Conservation (phyloP, 164 flowering plant genomes). For the Umbellularia californica region DNA sequence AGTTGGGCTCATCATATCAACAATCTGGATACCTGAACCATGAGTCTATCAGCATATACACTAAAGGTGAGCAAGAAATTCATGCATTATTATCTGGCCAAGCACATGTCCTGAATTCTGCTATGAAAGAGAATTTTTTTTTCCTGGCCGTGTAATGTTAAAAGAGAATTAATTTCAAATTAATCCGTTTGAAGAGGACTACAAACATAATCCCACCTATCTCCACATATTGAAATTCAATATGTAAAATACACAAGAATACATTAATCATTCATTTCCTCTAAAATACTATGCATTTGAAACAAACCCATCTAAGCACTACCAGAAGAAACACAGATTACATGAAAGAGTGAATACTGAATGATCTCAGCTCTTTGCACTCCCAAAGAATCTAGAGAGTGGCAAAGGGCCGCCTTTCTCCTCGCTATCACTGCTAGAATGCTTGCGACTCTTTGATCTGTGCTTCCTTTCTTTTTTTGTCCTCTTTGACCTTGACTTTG, state of each 20-base stretch:
- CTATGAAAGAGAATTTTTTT: no score
- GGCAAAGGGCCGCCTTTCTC: slow-evolving; percentile 80
- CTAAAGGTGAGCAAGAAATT: no score
- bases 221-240: background rate
- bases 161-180: no score
- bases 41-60: no score
- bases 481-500: slow-evolving; percentile 72
- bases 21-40: no score
- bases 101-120: no score
- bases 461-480: slow-evolving; percentile 69
- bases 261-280: background rate
- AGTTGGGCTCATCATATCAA: no score
- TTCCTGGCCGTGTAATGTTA: no score
- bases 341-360: background rate
- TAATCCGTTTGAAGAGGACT: no score
- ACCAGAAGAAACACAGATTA: background rate
- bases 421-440: slow-evolving; percentile 41
- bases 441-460: slow-evolving; percentile 48
- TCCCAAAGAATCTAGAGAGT: slow-evolving; percentile 89
- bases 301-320: background rate
- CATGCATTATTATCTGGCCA: no score
- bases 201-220: background rate
- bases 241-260: background rate
- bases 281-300: background rate
- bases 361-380: slow-evolving; percentile 46